These are phyloP conservation scores for Russula virescens DNA, from an alignment of 768 basidiomycete species.

Conservation along the genomic window DNA sequence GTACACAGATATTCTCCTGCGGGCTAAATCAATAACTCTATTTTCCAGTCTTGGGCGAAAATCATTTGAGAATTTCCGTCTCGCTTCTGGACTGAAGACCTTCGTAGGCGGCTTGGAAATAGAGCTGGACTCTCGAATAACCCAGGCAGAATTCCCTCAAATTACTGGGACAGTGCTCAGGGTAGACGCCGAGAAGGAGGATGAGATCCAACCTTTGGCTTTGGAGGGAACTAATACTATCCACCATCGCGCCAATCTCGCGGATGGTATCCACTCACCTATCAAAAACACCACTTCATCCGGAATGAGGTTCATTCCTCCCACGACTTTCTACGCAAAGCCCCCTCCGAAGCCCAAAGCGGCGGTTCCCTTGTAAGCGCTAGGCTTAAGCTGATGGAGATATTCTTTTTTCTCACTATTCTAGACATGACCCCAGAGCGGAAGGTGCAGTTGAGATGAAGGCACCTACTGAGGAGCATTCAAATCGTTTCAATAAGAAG, in stretches of 20 bases:
- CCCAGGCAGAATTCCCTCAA: conserved; percentile 47
- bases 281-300: conserved; percentile 22
- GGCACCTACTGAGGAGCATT: conserved; percentile 61
- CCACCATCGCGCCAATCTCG: conserved; percentile 3
- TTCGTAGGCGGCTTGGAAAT: conserved; percentile 57
- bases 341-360: conserved; percentile 30
- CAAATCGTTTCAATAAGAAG: conserved; percentile 66
- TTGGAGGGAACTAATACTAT: conserved; percentile 14
- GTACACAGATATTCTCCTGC: conserved; percentile 21
- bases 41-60: conserved; percentile 51
- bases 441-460: conserved; percentile 86
- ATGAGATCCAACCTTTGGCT: conserved; percentile 13
- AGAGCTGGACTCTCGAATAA: conserved; percentile 49
- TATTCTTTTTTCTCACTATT: not conserved
- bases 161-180: conserved; percentile 33
- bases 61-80: conserved; percentile 51
- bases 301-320: conserved; percentile 41
- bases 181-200: conserved; percentile 28
- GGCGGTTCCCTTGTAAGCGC: conserved; percentile 44
- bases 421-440: conserved; percentile 70
- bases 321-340: conserved; percentile 59
- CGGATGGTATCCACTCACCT: conserved; percentile 20
- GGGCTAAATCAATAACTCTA: not conserved
- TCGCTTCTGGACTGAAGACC: conserved; percentile 41
- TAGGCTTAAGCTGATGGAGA: not conserved